A percentile compares a stretch with the other conserved stretches of the same genome.
Evolutionary conservation across 345 rosid genomes (phyloP).

Genomic region (Punica granatum): DNA sequence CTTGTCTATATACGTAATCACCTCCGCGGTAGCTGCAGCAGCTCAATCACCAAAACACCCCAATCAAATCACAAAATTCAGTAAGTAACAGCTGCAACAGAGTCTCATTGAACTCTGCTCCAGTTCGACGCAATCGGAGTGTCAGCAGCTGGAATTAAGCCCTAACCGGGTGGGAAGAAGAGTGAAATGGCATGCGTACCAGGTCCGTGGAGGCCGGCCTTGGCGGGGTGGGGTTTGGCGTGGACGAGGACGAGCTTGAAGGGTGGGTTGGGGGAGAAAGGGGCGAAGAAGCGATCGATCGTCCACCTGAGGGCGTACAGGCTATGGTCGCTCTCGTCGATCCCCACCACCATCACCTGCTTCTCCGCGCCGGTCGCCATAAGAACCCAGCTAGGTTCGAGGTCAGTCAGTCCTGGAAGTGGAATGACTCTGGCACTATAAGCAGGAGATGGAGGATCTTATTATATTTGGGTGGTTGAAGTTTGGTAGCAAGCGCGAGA

Average conservation of each 20-base stretch:
- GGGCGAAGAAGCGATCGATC: conserved; percentile 40
- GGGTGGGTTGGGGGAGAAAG: conserved; percentile 21
- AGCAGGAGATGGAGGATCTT: no score
- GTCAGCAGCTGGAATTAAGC: no score
- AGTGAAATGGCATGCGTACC: conserved; percentile 10
- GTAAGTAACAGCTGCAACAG: no score
- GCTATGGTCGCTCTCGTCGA: conserved; percentile 46
- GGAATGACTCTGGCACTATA: no score
- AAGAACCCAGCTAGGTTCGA: no score
- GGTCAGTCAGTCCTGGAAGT: not conserved
- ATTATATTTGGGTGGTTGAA: no score
- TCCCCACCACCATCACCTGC: conserved; percentile 36
- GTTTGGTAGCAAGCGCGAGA: no score
- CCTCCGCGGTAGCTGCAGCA: conserved; percentile 54
- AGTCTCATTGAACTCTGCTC: no score
- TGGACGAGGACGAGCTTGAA: conserved; percentile 46
- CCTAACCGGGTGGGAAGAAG: no score
- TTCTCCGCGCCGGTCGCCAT: conserved; percentile 13
- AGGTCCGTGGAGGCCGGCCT: conserved; percentile 33
- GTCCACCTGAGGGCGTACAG: conserved; percentile 46
- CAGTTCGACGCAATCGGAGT: no score
- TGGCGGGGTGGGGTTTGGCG: conserved; percentile 32
- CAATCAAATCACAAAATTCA: no score
- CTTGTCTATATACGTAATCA: conserved; percentile 47
- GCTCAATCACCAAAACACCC: not conserved